Conservation (phyloP, 1,284 basidiomycete genomes). For the Xerocomus minutiporus region DNA sequence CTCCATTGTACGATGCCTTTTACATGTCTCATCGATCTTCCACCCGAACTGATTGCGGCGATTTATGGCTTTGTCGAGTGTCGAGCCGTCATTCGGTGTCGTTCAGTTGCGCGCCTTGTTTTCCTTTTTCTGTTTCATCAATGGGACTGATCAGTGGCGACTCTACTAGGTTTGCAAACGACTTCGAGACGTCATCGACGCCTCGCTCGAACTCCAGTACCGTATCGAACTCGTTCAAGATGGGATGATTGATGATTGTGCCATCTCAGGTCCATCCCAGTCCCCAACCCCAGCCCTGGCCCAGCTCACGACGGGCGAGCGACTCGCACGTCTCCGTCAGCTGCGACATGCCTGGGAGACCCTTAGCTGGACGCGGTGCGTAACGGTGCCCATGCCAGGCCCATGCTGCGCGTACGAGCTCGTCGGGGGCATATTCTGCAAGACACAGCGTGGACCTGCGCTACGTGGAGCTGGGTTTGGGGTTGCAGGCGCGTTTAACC, state of each 20-base stretch:
- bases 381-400: slow-evolving; percentile 35
- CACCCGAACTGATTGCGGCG: slow-evolving; percentile 15
- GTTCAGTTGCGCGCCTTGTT: slow-evolving; percentile 31
- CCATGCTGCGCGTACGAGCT: slow-evolving; percentile 53
- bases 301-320: slow-evolving; percentile 32
- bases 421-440: slow-evolving; percentile 52
- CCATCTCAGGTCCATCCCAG: background rate
- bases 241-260: slow-evolving; percentile 38
- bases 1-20: background rate
- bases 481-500: background rate
- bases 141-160: background rate
- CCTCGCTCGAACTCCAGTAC: slow-evolving; percentile 44
- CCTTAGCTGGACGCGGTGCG: slow-evolving; percentile 35
- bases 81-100: slow-evolving; percentile 21
- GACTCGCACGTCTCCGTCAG: slow-evolving; percentile 39
- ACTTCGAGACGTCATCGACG: slow-evolving; percentile 34
- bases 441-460: slow-evolving; percentile 25
- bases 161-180: slow-evolving; percentile 42
- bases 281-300: background rate
- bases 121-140: background rate
- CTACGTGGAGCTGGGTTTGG: background rate
- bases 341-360: slow-evolving; percentile 41
- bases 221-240: slow-evolving; percentile 46
- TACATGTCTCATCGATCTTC: slow-evolving; percentile 14
- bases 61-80: slow-evolving; percentile 10